A percentile compares a stretch with the other conserved stretches of the same genome.
Evolutionary conservation across 1,284 basidiomycete genomes (phyloP).

Genomic region (Vanrija pseudolonga): DNA sequence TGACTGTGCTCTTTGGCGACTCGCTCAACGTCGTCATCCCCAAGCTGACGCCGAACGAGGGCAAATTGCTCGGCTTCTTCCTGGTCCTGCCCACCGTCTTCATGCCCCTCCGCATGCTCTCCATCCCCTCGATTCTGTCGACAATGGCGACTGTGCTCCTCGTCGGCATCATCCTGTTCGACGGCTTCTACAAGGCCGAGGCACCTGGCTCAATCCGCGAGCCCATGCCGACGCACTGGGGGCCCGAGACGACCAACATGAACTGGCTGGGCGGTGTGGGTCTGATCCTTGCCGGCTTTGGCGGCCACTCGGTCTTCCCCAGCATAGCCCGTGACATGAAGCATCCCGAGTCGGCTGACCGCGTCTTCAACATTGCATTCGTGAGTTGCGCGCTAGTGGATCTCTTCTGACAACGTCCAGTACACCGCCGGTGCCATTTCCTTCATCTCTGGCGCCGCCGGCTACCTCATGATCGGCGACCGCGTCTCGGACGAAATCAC

Average conservation of each 20-base stretch:
- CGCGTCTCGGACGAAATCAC: constrained; percentile 85
- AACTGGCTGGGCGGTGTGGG: constrained; percentile 60
- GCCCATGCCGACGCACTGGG: constrained; percentile 66
- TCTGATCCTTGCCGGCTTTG: constrained; percentile 94
- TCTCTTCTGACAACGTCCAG: constrained; percentile 46
- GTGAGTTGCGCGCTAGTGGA: constrained; percentile 22
- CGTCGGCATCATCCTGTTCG: constrained; percentile 73
- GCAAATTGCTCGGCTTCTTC: constrained; percentile 69
- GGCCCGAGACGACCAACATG: constrained; percentile 56
- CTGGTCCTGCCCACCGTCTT: constrained; percentile 81
- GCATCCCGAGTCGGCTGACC: constrained; percentile 73
- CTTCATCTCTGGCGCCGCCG: constrained; percentile 72
- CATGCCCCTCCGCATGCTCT: constrained; percentile 75
- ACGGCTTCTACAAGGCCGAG: constrained; percentile 74
- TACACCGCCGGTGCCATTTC: constrained; percentile 75
- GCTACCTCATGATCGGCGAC: constrained; percentile 89
- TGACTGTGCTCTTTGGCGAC: constrained; percentile 82
- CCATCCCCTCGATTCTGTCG: constrained; percentile 78
- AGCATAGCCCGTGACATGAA: constrained; percentile 86
- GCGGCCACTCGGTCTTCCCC: constrained; percentile 90
- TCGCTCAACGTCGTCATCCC: constrained; percentile 72
- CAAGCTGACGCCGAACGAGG: constrained; percentile 61
- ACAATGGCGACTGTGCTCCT: constrained; percentile 75
- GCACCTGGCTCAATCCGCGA: constrained; percentile 77
- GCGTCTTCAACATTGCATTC: constrained; percentile 51